Evolutionary conservation across 2,329 filamentous ascomycete genomes (phyloP).

Genomic region (Aspergillus sojae): DNA sequence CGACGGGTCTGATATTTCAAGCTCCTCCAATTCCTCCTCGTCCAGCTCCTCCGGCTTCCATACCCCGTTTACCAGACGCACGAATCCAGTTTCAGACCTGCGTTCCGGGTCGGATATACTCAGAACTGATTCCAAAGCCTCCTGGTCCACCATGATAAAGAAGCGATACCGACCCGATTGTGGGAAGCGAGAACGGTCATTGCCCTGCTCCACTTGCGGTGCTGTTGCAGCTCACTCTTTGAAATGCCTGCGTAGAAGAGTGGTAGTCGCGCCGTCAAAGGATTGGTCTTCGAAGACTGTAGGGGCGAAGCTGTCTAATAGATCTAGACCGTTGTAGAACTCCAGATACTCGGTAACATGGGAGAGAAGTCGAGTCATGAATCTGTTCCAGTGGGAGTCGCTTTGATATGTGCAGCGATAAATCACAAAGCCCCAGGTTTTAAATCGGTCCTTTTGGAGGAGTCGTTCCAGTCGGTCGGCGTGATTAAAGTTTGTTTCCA

Average conservation of each 20-base stretch:
- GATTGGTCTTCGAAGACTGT: constrained; percentile 20
- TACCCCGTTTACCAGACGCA: constrained; percentile 16
- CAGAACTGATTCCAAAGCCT: constrained; percentile 17
- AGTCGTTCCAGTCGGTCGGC: constrained; percentile 43
- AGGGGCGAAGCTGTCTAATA: constrained; percentile 16
- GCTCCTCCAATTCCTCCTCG: background rate
- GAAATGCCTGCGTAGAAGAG: constrained; percentile 16
- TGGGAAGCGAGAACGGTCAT: background rate
- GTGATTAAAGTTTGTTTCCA: background rate
- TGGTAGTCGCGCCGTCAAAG: constrained; percentile 17
- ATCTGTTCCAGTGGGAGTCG: constrained; percentile 10
- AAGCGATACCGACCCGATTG: constrained; percentile 16
- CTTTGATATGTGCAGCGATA: constrained; percentile 17
- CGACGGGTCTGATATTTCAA: background rate
- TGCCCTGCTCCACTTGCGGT: constrained; percentile 10
- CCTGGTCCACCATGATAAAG: constrained; percentile 22
- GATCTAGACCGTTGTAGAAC: constrained; percentile 12
- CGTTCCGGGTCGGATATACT: background rate
- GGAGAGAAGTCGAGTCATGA: constrained; percentile 11
- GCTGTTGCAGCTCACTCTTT: constrained; percentile 11
- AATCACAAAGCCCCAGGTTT: constrained; percentile 11
- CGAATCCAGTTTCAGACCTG: background rate
- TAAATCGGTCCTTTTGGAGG: constrained; percentile 11
- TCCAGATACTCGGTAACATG: constrained; percentile 4
- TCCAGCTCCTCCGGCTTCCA: constrained; percentile 14